phyloP scores from a whole-genome alignment of 495 filamentous ascomycete genomes.

The Aspergillus diversus region DNA sequence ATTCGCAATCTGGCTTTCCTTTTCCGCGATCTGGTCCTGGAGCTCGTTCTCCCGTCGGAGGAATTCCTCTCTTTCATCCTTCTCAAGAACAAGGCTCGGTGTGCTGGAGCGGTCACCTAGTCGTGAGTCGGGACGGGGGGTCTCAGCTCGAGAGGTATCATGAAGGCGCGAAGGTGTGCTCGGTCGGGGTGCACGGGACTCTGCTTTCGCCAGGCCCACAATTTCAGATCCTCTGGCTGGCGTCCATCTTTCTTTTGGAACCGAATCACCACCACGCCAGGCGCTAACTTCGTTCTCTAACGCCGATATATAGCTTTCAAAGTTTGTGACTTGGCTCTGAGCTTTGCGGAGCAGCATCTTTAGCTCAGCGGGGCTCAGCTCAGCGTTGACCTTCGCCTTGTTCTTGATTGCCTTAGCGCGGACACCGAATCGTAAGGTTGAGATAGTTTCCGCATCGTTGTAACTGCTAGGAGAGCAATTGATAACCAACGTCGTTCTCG shows the following conservation, averaged over 20 bases:
- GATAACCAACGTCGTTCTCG: constrained; percentile 94
- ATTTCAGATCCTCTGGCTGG: constrained; percentile 62
- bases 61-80: constrained; percentile 97
- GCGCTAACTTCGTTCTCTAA: constrained; percentile 81
- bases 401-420: constrained; percentile 99
- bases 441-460: constrained; percentile 94
- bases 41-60: constrained; percentile 93
- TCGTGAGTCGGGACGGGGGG: constrained; percentile 78
- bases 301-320: constrained; percentile 81
- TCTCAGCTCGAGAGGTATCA: constrained; percentile 55
- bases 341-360: constrained; percentile 90
- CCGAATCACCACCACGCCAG: constrained; percentile 86
- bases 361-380: constrained; percentile 92
- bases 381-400: constrained; percentile 99
- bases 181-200: constrained; percentile 64
- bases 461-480: constrained; percentile 98
- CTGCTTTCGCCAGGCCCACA: constrained; percentile 57
- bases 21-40: constrained; percentile 94
- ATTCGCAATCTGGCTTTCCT: constrained; percentile 76
- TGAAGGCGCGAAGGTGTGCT: constrained; percentile 82
- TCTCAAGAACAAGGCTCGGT: constrained; percentile 84
- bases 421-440: constrained; percentile 93
- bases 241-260: constrained; percentile 85
- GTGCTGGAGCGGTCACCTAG: constrained; percentile 87
- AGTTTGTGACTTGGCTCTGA: constrained; percentile 84